Base-by-base conservation (phyloP, 495 filamentous ascomycete species). In the Hyphodiscus hymeniophilus region DNA sequence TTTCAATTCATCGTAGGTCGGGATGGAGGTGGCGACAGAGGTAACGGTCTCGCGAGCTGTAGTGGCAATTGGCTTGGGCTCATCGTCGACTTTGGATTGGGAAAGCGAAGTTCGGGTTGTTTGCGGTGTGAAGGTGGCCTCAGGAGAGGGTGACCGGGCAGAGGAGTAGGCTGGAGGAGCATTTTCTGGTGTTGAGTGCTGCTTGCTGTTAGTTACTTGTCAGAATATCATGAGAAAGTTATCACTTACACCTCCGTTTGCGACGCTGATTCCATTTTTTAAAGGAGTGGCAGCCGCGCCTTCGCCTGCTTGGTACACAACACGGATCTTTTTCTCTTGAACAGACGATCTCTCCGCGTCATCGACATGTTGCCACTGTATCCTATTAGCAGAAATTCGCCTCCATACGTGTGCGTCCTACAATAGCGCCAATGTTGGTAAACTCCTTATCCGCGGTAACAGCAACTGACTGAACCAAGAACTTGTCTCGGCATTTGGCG, bases 291-390 rank as follows among this genome's bases (percentile, higher is more conserved):
- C 43, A 15, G 53, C 40, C 33, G 65, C 47, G 15, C 65, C 67
- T 36, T 82, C 78, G 6, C 79, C 72, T 24, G 83, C 67, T 3
- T 96, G 70, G 67, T 86, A 97, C 31, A 68, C 70, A 47, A 98
- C 92, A n/a, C 91, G 83, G 52, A 98, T 97, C 71, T 97, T 98
- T 71, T 84, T 87, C 71, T 98, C 94, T 57, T 85, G 77, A 47
- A 97, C 81, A 0, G 77, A 68, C 2, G 75, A 71, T 66, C 89
- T 96, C 42, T 82, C 71, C n/a, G 78, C 70, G 60, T 83, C 79
- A 56, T 89, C 85, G 49, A 92, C 79, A 46, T 72, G 71, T 50
- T 82, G 73, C 87, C 87, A 90, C 84, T 88, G 42, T n/a, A 53
- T 18, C 13, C 21, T 16, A 34, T 60, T 17, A 54, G 54, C 35